Base-by-base conservation (phyloP, 2,329 filamentous ascomycete species). In the Monilinia laxa region DNA sequence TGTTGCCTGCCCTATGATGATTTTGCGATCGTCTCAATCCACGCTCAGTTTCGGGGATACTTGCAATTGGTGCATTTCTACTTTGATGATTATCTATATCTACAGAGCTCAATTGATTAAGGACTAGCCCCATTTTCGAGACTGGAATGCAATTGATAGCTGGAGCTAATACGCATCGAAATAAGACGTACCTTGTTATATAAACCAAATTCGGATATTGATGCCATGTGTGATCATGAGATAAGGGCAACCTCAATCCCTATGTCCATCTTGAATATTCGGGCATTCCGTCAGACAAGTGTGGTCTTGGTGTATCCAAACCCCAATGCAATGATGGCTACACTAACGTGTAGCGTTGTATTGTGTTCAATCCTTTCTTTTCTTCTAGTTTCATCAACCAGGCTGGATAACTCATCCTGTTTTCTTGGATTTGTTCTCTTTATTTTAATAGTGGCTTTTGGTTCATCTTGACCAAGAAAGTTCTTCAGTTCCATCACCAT, bases 381-480 rank as follows among this genome's bases (percentile, higher is more conserved):
- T 20, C 14, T 51, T 9, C 58, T 12, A 25, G 2, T 62, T 51
- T 25, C 31, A 62, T 40, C 28, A 51, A 25, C 31, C n/a, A 62
- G 31, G 31, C 9, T 38, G 31, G 58, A 62, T 51, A 25, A 20
- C 20, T 38, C 57, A 38, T 60, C 42, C 38, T 51, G 28, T 51
- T 60, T 60, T 4, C 12, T 23, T 23, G 20, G 4, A 25, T 0
- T 51, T 38, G 14, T 38, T 25, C 20, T 60, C 57, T 60, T 60
- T 38, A 51, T 60, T 38, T 38, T 51, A 9, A 28, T 51, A 38
- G 14, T 38, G 5, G 28, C 57, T 60, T 60, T 60, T 20, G 28
- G 40, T 62, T 51, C 45, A 62, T 20, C 58, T 38, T 62, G 58
- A 51, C n/a, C 58, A 62, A 62, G 45, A 62, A 51, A 40, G 45